A percentile compares a stretch with the other conserved stretches of the same genome.
Conservation (phyloP, 257 asterid genomes). For the Striga asiatica region DNA sequence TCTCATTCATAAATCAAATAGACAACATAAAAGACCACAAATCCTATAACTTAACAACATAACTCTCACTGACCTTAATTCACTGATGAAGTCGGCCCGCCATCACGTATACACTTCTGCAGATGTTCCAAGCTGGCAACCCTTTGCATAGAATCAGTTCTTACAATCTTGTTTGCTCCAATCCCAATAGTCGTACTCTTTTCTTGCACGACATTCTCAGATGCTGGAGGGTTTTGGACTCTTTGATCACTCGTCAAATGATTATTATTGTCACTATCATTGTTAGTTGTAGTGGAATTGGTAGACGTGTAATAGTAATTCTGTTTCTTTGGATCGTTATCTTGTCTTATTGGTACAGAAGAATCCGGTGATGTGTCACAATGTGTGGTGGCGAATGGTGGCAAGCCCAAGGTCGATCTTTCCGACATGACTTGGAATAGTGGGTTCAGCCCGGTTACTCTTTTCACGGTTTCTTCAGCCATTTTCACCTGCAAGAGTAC, state of each 20-base stretch:
- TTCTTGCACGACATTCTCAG: constrained; percentile 21
- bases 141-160: constrained; percentile 65
- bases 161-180: constrained; percentile 39
- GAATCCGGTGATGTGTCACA: constrained; percentile 58
- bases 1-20: too few species aligned
- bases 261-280: constrained; percentile 13
- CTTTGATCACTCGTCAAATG: constrained; percentile 25
- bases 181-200: constrained; percentile 20
- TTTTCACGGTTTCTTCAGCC: constrained; percentile 88
- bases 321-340: constrained; percentile 35
- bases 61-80: not conserved
- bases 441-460: constrained; percentile 78
- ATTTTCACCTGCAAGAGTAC: constrained; percentile 57
- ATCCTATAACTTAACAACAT: too few species aligned
- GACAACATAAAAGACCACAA: too few species aligned
- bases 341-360: constrained; percentile 57
- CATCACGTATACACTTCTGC: not conserved
- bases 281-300: constrained; percentile 13
- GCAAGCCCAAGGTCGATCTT: constrained; percentile 49
- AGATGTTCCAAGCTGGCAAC: constrained; percentile 86
- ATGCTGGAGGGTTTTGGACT: constrained; percentile 30
- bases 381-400: constrained; percentile 49
- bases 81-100: not conserved
- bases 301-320: constrained; percentile 38
- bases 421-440: constrained; percentile 78